Percentiles rank a stretch among this genome's conserved stretches.
Conservation (phyloP, 2,329 filamentous ascomycete genomes). For the Colletotrichum sp. region DNA sequence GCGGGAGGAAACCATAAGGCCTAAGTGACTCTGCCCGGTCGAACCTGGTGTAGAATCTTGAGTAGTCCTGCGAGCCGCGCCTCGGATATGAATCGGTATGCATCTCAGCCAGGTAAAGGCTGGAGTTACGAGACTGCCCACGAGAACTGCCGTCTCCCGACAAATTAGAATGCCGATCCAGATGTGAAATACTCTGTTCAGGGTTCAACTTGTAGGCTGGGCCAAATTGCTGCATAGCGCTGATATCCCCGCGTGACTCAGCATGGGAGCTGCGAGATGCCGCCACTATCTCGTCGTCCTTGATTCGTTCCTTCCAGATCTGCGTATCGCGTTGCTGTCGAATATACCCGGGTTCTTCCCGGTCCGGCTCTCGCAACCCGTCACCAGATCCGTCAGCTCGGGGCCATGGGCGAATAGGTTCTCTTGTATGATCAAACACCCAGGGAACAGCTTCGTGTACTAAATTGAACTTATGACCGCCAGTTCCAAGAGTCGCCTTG, state of each 20-base stretch:
- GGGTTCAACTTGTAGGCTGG: not conserved
- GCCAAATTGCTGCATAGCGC: not conserved
- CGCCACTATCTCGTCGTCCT: not conserved
- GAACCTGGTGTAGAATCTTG: not conserved
- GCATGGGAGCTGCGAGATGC: not conserved
- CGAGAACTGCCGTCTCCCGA: not conserved
- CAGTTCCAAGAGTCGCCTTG: constrained; percentile 28
- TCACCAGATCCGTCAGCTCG: not conserved
- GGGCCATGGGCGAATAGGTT: not conserved
- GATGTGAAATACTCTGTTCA: not conserved
- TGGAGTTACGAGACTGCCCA: not conserved
- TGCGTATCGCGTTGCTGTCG: not conserved
- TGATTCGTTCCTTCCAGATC: not conserved
- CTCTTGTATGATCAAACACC: constrained; percentile 27
- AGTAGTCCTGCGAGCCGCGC: not conserved
- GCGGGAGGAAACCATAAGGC: not conserved
- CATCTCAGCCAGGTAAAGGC: not conserved
- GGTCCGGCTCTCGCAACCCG: not conserved
- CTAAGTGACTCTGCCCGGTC: not conserved
- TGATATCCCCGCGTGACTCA: not conserved
- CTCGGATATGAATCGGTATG: not conserved
- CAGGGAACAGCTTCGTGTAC: constrained; percentile 43
- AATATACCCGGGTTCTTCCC: not conserved
- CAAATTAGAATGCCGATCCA: not conserved
- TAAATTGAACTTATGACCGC: constrained; percentile 36